A percentile compares a stretch with the other conserved stretches of the same genome.
phyloP scores from a whole-genome alignment of 1,284 basidiomycete species.

The Polyporus tsugae region DNA sequence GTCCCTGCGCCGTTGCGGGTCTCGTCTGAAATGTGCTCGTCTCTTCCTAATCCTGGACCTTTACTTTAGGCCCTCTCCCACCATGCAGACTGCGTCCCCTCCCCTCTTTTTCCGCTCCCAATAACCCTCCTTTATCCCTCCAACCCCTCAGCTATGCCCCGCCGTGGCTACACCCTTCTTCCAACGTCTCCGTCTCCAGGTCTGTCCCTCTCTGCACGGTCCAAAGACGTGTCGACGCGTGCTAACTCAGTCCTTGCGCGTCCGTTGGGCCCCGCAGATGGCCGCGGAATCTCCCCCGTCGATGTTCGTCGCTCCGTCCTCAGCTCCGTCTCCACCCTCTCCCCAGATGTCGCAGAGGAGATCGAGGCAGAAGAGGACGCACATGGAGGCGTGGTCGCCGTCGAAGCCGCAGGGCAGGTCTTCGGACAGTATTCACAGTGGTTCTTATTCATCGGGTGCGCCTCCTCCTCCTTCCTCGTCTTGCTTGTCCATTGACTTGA shows the following conservation, averaged over 20 bases:
- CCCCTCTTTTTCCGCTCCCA: slow-evolving; percentile 8
- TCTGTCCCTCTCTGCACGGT: slow-evolving; percentile 10
- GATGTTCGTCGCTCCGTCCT: slow-evolving; percentile 25
- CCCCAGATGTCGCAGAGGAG: slow-evolving; percentile 27
- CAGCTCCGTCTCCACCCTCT: slow-evolving; percentile 20
- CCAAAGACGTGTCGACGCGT: background rate
- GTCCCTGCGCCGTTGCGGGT: background rate
- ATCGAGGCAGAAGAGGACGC: slow-evolving; percentile 42
- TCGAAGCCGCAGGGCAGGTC: slow-evolving; percentile 61
- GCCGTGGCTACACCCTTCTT: slow-evolving; percentile 28
- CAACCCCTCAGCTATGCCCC: slow-evolving; percentile 18
- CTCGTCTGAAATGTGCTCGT: background rate
- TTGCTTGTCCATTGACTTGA: background rate
- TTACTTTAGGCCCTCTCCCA: slow-evolving; percentile 15
- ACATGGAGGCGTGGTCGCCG: slow-evolving; percentile 57
- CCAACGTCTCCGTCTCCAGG: slow-evolving; percentile 27
- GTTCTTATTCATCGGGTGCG: slow-evolving; percentile 68
- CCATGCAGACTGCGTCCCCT: slow-evolving; percentile 10
- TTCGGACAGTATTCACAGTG: slow-evolving; percentile 63
- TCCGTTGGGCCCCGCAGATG: slow-evolving; percentile 3
- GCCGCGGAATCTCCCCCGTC: slow-evolving; percentile 20
- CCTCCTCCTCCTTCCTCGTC: background rate
- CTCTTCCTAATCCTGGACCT: slow-evolving; percentile 11
- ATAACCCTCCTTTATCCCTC: slow-evolving; percentile 3
- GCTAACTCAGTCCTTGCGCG: slow-evolving; percentile 9